Evolutionary conservation across 2,329 filamentous ascomycete species (phyloP).

Genomic region (Dactylellina haptotyla): DNA sequence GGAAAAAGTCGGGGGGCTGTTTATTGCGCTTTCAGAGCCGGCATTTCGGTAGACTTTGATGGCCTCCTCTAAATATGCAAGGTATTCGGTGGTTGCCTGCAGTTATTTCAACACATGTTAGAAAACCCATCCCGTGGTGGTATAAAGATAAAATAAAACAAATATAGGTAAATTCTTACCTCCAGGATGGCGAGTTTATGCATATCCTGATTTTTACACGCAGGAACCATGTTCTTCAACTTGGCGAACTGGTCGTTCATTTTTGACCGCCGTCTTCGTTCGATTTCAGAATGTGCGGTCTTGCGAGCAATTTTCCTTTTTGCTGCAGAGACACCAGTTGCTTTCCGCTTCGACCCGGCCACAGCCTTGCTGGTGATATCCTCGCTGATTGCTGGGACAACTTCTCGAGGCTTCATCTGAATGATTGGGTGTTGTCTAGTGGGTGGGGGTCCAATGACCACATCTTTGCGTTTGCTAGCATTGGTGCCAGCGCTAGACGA

Average conservation of each 20-base stretch:
- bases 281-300: conserved; percentile 94
- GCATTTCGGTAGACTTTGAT: conserved; percentile 53
- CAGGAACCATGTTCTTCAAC: conserved; percentile 93
- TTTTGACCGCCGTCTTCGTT: conserved; percentile 87
- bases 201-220: conserved; percentile 93
- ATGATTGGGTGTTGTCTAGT: conserved; percentile 95
- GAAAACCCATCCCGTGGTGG: not conserved
- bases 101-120: conserved; percentile 13
- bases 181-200: conserved; percentile 96
- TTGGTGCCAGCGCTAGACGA: conserved; percentile 58
- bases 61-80: conserved; percentile 84
- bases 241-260: conserved; percentile 99
- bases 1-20: conserved; percentile 50
- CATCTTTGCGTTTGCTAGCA: conserved; percentile 69
- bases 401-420: conserved; percentile 82
- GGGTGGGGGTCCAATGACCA: conserved; percentile 88
- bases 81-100: conserved; percentile 94
- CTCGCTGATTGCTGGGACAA: conserved; percentile 60
- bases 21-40: conserved; percentile 36
- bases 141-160: conserved; percentile 42
- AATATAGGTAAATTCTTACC: conserved; percentile 66
- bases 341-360: conserved; percentile 56
- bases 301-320: conserved; percentile 95
- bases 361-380: conserved; percentile 45
- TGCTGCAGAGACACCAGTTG: conserved; percentile 67